Evolutionary conservation across 129 eudicot genomes (phyloP).

Genomic region (Lonicera japonica): DNA sequence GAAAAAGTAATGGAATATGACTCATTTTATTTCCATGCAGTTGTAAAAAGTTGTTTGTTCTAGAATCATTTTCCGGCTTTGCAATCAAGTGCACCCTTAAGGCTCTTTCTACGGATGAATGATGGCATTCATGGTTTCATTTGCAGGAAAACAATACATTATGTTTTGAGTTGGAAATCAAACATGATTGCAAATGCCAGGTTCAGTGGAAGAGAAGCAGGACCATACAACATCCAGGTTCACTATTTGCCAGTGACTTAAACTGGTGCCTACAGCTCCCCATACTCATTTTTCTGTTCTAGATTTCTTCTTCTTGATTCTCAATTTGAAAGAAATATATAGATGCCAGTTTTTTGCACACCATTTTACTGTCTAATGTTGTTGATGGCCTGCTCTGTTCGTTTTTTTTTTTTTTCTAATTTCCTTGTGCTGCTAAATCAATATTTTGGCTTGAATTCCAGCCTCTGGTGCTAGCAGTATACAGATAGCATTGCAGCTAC

Average conservation of each 20-base stretch:
- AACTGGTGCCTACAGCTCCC: constrained; percentile 16
- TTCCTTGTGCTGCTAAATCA: not conserved
- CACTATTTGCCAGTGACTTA: constrained; percentile 13
- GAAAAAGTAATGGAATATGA: too few relatives aligned
- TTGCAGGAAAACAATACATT: constrained; percentile 34
- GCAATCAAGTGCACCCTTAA: too few relatives aligned
- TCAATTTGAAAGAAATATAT: constrained; percentile 15
- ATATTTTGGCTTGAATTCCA: constrained; percentile 3
- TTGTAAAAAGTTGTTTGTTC: too few relatives aligned
- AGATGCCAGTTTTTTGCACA: constrained; percentile 10
- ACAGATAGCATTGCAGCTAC: not conserved
- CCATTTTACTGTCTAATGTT: constrained; percentile 6
- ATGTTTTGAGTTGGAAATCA: constrained; percentile 8
- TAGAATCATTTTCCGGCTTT: too few relatives aligned
- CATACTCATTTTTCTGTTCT: constrained; percentile 7
- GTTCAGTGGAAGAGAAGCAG: not conserved
- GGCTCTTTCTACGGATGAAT: not conserved
- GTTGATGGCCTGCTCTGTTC: constrained; percentile 1
- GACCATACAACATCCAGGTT: constrained; percentile 22
- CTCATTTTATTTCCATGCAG: too few relatives aligned
- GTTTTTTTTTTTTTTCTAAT: not conserved
- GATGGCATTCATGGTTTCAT: not conserved
- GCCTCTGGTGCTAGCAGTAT: constrained; percentile 4
- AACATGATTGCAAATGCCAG: not conserved
- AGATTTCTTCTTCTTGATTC: constrained; percentile 9